Evolutionary conservation across 1,284 basidiomycete genomes (phyloP).

Genomic region (Hymenochaete sp.): DNA sequence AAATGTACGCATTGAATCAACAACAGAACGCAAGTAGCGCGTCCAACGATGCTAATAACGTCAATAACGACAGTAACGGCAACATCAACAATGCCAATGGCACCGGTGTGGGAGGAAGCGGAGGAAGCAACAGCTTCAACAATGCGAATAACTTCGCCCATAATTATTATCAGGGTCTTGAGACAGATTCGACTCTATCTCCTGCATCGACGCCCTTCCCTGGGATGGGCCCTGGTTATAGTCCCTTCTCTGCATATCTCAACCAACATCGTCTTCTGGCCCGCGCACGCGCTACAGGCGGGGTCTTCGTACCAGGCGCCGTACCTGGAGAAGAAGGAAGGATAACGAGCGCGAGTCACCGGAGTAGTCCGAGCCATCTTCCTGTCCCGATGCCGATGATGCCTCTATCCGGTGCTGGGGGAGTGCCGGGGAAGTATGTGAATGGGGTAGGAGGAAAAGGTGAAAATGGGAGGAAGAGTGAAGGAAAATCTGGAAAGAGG

Average conservation of each 20-base stretch:
- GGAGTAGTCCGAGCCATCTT: constrained; percentile 69
- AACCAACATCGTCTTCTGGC: constrained; percentile 8
- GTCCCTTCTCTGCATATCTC: constrained; percentile 53
- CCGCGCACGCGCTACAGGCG: constrained; percentile 25
- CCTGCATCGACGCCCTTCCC: constrained; percentile 65
- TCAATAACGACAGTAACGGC: no score
- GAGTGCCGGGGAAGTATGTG: no score
- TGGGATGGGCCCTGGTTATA: constrained; percentile 39
- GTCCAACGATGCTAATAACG: no score
- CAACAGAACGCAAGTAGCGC: no score
- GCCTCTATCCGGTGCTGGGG: constrained; percentile 24
- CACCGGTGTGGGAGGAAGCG: no score
- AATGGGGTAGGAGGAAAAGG: no score
- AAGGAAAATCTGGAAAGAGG: constrained; percentile 30
- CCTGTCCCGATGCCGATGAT: constrained; percentile 50
- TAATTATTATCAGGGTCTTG: constrained; percentile 43
- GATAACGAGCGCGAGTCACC: constrained; percentile 45
- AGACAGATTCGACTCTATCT: constrained; percentile 63
- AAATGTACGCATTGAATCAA: constrained; percentile 67
- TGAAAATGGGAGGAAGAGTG: constrained; percentile 26
- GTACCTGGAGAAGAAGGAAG: constrained; percentile 24
- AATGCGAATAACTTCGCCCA: no score
- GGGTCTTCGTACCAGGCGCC: constrained; percentile 30
- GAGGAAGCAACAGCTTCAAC: no score
- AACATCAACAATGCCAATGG: no score